Base-by-base conservation (phyloP, 371 early-diverging fungal species). In the Conidiobolus incongruus region DNA sequence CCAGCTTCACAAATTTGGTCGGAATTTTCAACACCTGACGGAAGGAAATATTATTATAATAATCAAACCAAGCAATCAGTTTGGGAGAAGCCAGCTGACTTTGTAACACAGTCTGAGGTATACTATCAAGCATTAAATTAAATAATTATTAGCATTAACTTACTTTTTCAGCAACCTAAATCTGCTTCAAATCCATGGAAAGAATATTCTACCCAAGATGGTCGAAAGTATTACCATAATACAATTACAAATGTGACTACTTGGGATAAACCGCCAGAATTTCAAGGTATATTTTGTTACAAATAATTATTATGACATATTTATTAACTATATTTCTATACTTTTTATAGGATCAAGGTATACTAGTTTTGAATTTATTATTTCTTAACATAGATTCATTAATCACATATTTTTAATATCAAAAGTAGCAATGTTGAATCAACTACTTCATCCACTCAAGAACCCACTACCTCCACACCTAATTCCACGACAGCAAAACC, bases 81-180 rank as follows among this genome's bases (percentile, higher is more conserved):
- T 4, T 94, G 93, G 93, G 88, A 92, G 48, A 91, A 90, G 56
- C 95, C 95, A 13, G 80, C 82, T 45, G 91, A 82, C 47, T 66
- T 92, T 11, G 77, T 84, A 55, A 75, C 85, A 2, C 70, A 74
- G 16, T 70, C 72, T 48, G 90, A 93, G 67, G 72, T 68, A 42
- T n/a, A n/a, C n/a, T n/a, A n/a, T n/a, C n/a, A n/a, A 17, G 15
- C 5, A 33, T 20, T 15, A 26, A 19, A 23, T 10, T 28, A 6
- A 39, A 19, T 13, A 12, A 35, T 10, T 20, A 6, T 7, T 16
- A 16, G 15, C 7, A 1, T n/a, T n/a, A n/a, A 35, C 7, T 16
- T 35, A n/a, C n/a, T n/a, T n/a, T n/a, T n/a, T n/a, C n/a, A n/a
- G n/a, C n/a, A n/a, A n/a, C n/a, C n/a, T 16, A 15, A 11, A 41